These are phyloP conservation scores for Gardenia jasminoides DNA, from an alignment of 257 asterid species.

Conservation along the genomic window DNA sequence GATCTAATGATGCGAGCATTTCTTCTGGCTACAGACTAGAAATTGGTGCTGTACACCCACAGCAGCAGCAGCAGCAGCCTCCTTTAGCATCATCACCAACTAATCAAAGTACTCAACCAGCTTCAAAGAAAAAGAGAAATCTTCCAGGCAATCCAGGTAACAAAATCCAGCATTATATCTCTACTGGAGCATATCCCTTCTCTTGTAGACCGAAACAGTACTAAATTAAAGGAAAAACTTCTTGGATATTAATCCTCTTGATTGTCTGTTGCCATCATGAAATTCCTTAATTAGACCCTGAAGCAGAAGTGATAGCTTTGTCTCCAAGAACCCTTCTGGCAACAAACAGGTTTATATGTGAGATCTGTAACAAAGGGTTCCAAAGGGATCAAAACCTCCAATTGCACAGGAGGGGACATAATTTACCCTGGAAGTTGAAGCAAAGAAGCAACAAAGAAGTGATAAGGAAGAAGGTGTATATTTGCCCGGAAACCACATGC, in stretches of 20 bases:
- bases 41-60: conserved; percentile 23
- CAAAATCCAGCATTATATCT: neutral
- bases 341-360: conserved; percentile 68
- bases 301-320: conserved; percentile 64
- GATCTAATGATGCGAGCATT: conserved; percentile 66
- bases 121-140: conserved; percentile 60
- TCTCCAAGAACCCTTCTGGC: conserved; percentile 66
- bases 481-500: conserved; percentile 66
- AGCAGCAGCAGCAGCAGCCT: conserved; percentile 19
- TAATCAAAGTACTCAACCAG: conserved; percentile 33
- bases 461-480: conserved; percentile 54
- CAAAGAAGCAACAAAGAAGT: conserved; percentile 52
- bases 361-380: conserved; percentile 73
- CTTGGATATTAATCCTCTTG: neutral
- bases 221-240: neutral
- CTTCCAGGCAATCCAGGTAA: conserved; percentile 80
- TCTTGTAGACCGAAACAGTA: neutral
- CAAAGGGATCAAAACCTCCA: conserved; percentile 75
- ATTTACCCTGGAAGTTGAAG: conserved; percentile 75
- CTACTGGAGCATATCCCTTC: neutral
- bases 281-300: conserved; percentile 47
- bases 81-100: conserved; percentile 14
- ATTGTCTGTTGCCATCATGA: neutral
- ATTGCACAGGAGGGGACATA: conserved; percentile 69
- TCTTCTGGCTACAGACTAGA: conserved; percentile 50